Percentiles rank a stretch among this genome's conserved stretches.
Conservation (phyloP, 192 early-diverging fungal species). For the Podila minutissima region DNA sequence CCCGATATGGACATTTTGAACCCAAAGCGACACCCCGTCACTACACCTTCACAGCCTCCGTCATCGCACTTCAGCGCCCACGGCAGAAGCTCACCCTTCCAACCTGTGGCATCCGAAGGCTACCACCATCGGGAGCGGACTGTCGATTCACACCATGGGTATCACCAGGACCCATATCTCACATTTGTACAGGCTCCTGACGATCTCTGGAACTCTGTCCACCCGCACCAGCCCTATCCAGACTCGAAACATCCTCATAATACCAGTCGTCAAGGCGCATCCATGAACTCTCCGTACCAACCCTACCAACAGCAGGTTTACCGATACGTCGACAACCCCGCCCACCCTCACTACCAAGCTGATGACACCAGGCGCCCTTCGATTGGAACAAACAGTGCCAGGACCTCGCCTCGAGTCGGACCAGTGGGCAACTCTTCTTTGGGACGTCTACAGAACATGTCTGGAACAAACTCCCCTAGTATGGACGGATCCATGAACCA, state of each 20-base stretch:
- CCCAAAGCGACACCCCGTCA: conserved; percentile 30
- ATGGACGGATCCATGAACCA: conserved; percentile 26
- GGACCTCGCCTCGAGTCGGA: conserved; percentile 44
- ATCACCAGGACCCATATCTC: conserved; percentile 23
- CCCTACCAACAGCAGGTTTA: conserved; percentile 38
- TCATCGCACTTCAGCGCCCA: conserved; percentile 5
- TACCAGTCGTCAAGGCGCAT: conserved; percentile 17
- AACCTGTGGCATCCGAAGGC: conserved; percentile 3
- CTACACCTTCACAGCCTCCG: background rate
- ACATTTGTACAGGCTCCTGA: conserved; percentile 39
- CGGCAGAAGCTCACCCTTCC: conserved; percentile 38
- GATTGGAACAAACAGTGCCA: conserved; percentile 40
- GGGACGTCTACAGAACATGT: conserved; percentile 29
- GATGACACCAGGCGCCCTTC: conserved; percentile 36
- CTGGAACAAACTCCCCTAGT: conserved; percentile 28
- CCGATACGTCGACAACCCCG: conserved; percentile 33
- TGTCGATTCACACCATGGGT: conserved; percentile 18
- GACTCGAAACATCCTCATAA: conserved; percentile 49
- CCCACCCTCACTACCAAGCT: conserved; percentile 31
- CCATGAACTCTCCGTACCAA: conserved; percentile 30
- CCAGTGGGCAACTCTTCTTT: conserved; percentile 37
- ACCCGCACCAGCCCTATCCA: conserved; percentile 48
- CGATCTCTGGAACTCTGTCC: conserved; percentile 43
- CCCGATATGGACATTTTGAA: conserved; percentile 45
- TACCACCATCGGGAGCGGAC: conserved; percentile 39